Percentiles rank a stretch among this genome's conserved stretches.
Evolutionary conservation across 768 basidiomycete species (phyloP).

Genomic region (Boletellus ananas): DNA sequence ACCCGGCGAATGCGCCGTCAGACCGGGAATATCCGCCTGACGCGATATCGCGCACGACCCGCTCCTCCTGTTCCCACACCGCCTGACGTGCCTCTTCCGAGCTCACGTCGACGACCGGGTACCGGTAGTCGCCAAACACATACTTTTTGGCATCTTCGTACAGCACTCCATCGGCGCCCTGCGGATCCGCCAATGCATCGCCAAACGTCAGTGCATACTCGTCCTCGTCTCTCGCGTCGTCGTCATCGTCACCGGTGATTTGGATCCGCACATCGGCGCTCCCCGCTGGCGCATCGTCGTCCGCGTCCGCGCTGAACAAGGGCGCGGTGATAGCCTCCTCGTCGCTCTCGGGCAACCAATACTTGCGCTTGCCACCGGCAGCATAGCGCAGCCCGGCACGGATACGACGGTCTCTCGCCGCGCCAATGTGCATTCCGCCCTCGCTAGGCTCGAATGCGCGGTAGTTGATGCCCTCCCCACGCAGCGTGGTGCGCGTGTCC

Average conservation of each 20-base stretch:
- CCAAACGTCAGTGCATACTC: conserved; percentile 32
- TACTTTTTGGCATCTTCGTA: conserved; percentile 74
- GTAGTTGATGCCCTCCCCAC: conserved; percentile 91
- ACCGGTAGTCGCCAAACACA: conserved; percentile 88
- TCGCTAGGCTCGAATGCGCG: conserved; percentile 96
- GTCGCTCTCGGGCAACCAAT: conserved; percentile 81
- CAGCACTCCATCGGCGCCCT: conserved; percentile 70
- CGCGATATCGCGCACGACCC: conserved; percentile 27
- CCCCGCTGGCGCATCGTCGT: conserved; percentile 52
- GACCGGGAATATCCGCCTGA: conserved; percentile 5
- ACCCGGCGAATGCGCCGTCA: conserved; percentile 7
- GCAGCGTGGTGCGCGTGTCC: conserved; percentile 77
- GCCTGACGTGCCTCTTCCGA: conserved; percentile 38
- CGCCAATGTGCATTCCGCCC: conserved; percentile 87
- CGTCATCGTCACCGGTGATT: conserved; percentile 26
- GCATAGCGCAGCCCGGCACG: conserved; percentile 89
- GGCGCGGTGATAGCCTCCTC: conserved; percentile 70
- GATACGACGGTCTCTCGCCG: conserved; percentile 81
- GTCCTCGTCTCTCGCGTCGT: conserved; percentile 30
- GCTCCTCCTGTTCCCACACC: conserved; percentile 30
- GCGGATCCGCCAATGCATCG: conserved; percentile 40
- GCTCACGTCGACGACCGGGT: conserved; percentile 86
- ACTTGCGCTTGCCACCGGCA: conserved; percentile 87
- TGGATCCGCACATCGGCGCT: conserved; percentile 23
- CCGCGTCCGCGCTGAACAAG: conserved; percentile 59